Evolutionary conservation across 2,329 filamentous ascomycete genomes (phyloP), one percentile per base, ranked within the genome.

Genomic region (Lecanicillium sp.): DNA sequence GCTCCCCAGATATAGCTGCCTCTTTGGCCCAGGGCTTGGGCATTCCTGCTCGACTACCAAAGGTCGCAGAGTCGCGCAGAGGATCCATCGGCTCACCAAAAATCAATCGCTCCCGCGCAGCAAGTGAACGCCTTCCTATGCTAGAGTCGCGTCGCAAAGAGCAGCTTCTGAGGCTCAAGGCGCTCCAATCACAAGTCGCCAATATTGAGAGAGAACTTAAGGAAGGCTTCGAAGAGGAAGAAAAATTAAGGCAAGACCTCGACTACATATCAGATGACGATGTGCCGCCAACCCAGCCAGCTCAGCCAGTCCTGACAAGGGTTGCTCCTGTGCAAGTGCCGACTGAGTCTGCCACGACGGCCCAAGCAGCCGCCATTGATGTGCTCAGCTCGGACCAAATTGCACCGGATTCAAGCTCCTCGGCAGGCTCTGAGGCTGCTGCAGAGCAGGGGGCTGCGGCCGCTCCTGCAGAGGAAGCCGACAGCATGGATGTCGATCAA

Each of bases 181-280:
- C 66, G 17, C 56, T 78, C 29, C 66, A 73, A 50, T 68, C 71
- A 4, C 69, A 78, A 56, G 65, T 75, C 19, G 64, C 65, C 17
- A 68, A 65, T 15, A 67, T 80, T 29, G 66, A 78, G 56, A 67
- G 67, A 20, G 77, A 79, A 51, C 66, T 75, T 12, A 62, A 66
- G 21, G 59, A 63, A n/a, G 66, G 65, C 21, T 52, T 62, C 38
- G 54, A 56, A 5, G 65, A 67, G 44, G 65, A 66, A 51, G 54
- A 66, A 43, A 58, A 54, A 12, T 54, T 70, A 11, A 58, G 58
- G 35, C 54, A 56, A 43, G 61, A 69, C 32, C 41, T 57, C 46
- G 49, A 52, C 27, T 42, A 47, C 23, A 50, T 50, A 21, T 46
- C 43, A 4, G 48, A 45, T 29, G 49, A 51, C 15, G 49, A 48